Conservation (phyloP, 306 rosid species). For the Trifolium repens region DNA sequence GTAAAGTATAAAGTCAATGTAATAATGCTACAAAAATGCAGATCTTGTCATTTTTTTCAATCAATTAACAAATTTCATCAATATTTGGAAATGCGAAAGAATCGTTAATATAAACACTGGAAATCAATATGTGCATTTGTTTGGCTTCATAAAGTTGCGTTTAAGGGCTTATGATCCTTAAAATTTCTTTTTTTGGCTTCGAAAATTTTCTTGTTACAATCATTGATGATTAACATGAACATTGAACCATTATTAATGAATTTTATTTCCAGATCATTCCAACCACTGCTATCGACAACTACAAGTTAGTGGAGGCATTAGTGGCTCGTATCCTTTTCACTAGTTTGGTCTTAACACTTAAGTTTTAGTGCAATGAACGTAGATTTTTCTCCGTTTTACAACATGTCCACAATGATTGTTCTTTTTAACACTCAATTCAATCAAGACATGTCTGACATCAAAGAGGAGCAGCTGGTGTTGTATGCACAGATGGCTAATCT, state of each 20-base stretch:
- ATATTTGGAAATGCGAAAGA: conserved; percentile 11
- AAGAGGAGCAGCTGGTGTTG: conserved; percentile 73
- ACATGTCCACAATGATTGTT: conserved; percentile 44
- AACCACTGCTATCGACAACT: conserved; percentile 65
- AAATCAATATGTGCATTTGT: conserved; percentile 20
- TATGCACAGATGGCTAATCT: conserved; percentile 97
- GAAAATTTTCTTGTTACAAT: conserved; percentile 8
- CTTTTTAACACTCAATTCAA: conserved; percentile 42
- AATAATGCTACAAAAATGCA: neutral
- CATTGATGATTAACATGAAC: neutral
- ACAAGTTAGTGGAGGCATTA: conserved; percentile 78
- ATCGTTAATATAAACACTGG: neutral
- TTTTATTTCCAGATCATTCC: conserved; percentile 64
- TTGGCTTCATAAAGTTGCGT: conserved; percentile 11
- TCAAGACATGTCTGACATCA: conserved; percentile 74
- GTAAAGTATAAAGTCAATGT: neutral
- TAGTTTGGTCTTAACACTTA: conserved; percentile 22
- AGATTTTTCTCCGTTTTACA: conserved; percentile 30
- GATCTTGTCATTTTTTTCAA: conserved; percentile 1
- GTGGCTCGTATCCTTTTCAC: conserved; percentile 80
- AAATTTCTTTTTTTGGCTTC: conserved; percentile 27
- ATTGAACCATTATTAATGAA: neutral
- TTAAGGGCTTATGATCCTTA: conserved; percentile 23
- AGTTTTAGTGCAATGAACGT: conserved; percentile 23
- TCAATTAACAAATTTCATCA: neutral